Conservation (phyloP, 129 eudicot species). For the Ambrosia artemisiifolia region DNA sequence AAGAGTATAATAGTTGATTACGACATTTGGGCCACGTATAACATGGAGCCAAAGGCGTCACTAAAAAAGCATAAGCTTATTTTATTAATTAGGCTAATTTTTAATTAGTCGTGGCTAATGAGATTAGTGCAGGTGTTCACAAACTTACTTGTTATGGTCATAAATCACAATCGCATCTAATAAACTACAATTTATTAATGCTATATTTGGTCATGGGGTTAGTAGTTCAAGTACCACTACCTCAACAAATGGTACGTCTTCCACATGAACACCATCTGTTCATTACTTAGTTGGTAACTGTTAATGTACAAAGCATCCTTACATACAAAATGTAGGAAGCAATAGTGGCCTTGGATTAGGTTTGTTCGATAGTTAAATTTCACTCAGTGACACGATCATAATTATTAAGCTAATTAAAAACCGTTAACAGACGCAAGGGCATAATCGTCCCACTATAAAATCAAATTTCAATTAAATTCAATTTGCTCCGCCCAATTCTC, state of each 20-base stretch:
- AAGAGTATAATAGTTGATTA: constrained; percentile 29
- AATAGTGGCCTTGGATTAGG: no score
- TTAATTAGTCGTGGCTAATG: constrained; percentile 51
- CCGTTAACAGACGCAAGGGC: no score
- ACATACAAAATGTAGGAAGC: no score
- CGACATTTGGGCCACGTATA: constrained; percentile 53
- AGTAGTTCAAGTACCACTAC: constrained; percentile 30
- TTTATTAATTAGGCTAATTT: constrained; percentile 22
- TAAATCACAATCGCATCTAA: constrained; percentile 39
- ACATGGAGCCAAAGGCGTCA: constrained; percentile 40
- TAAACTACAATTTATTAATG: constrained; percentile 31
- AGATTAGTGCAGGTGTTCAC: constrained; percentile 43
- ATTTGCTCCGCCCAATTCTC: no score
- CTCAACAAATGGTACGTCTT: constrained; percentile 33
- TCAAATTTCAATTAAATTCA: no score
- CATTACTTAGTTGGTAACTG: not conserved
- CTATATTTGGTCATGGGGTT: constrained; percentile 33
- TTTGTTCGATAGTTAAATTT: no score
- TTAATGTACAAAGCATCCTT: no score
- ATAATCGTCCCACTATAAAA: no score
- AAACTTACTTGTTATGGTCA: constrained; percentile 52
- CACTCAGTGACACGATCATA: no score
- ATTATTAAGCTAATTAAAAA: no score
- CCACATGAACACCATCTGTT: constrained; percentile 9
- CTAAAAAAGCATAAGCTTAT: constrained; percentile 24